Evolutionary conservation across 495 filamentous ascomycete genomes (phyloP).

Genomic region (Podospora sp.): DNA sequence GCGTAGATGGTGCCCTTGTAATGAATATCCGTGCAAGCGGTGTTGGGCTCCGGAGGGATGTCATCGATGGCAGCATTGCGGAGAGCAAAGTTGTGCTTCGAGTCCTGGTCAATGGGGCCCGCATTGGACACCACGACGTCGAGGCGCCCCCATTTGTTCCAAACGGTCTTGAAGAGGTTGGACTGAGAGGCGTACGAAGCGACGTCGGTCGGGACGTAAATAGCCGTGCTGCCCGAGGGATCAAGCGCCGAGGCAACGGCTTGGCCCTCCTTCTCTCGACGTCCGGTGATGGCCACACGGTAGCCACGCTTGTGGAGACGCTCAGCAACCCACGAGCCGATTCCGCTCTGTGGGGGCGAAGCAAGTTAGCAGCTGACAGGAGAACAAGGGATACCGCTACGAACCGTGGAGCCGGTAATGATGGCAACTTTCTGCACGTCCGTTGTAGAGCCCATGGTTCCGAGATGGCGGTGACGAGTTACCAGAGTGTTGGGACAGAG

Average conservation of each 20-base stretch:
- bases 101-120: slow-evolving; percentile 39
- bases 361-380: background rate
- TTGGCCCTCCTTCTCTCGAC: background rate
- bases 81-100: slow-evolving; percentile 16
- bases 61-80: slow-evolving; percentile 16
- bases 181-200: slow-evolving; percentile 42
- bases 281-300: slow-evolving; percentile 13
- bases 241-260: slow-evolving; percentile 10
- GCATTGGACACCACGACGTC: slow-evolving; percentile 47
- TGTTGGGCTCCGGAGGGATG: slow-evolving; percentile 42
- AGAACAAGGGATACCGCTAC: background rate
- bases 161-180: slow-evolving; percentile 39
- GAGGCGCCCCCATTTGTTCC: slow-evolving; percentile 36
- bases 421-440: slow-evolving; percentile 11
- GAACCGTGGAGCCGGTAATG: slow-evolving; percentile 10
- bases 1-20: slow-evolving; percentile 47
- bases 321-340: slow-evolving; percentile 11
- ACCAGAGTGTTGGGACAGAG: background rate
- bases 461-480: background rate
- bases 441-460: background rate
- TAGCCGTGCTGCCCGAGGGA: slow-evolving; percentile 22
- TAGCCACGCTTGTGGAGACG: slow-evolving; percentile 14
- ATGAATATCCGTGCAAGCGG: slow-evolving; percentile 41
- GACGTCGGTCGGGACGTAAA: slow-evolving; percentile 41
- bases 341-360: slow-evolving; percentile 13